phyloP scores from a whole-genome alignment of 2,329 filamentous ascomycete species.

The Didymella sp. region DNA sequence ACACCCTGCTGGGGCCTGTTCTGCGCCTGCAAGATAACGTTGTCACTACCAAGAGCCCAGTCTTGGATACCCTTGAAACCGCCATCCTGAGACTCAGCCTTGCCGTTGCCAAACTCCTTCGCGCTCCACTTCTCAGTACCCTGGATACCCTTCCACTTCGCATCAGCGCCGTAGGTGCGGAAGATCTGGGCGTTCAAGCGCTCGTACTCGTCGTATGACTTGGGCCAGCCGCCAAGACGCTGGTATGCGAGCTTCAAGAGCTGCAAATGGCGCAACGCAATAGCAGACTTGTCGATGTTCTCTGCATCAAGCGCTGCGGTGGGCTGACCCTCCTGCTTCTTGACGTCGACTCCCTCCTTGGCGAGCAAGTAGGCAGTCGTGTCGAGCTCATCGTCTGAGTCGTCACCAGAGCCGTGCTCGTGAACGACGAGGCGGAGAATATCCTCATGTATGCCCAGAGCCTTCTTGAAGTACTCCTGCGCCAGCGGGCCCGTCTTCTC shows the following conservation, averaged over 20 bases:
- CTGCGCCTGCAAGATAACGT: conserved; percentile 25
- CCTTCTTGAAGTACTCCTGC: conserved; percentile 51
- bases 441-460: conserved; percentile 41
- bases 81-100: conserved; percentile 53
- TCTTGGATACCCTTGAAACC: conserved; percentile 41
- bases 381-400: conserved; percentile 45
- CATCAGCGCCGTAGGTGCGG: conserved; percentile 45
- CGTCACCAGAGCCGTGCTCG: conserved; percentile 33
- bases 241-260: conserved; percentile 52
- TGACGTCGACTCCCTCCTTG: conserved; percentile 43
- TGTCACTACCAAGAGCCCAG: conserved; percentile 42
- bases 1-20: conserved; percentile 7
- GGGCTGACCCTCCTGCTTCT: conserved; percentile 34
- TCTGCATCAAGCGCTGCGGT: conserved; percentile 35
- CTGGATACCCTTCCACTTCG: conserved; percentile 52
- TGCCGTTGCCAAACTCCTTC: conserved; percentile 55
- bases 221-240: conserved; percentile 55
- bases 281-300: conserved; percentile 35
- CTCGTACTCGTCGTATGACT: conserved; percentile 58
- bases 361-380: conserved; percentile 48
- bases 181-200: conserved; percentile 56
- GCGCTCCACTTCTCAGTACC: conserved; percentile 59
- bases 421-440: conserved; percentile 43
- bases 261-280: conserved; percentile 48
- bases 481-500: conserved; percentile 48